These are phyloP conservation scores for Chlorella vulgaris DNA, from an alignment of 139 green algal species.

Conservation along the genomic window DNA sequence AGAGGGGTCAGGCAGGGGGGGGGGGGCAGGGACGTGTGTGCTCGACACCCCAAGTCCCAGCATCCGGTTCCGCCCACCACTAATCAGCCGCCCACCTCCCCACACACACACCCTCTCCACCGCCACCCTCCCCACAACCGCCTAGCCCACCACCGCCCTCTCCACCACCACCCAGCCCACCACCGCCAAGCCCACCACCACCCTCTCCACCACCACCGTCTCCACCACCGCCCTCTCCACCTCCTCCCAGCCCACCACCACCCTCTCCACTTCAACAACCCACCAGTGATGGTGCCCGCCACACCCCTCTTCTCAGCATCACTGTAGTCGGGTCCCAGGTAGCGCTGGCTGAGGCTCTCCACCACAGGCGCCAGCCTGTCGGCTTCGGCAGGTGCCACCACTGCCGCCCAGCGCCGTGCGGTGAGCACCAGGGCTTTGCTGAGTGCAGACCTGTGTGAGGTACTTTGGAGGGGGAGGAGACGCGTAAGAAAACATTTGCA, in stretches of 20 bases:
- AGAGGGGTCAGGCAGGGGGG: not conserved
- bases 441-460: conserved; percentile 6
- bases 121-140: no score
- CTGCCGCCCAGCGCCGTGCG: conserved; percentile 61
- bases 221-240: not conserved
- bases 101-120: no score
- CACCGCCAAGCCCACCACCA: no score
- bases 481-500: not conserved
- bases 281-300: conserved; percentile 32
- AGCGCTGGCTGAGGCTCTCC: conserved; percentile 67
- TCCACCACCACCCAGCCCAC: no score
- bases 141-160: no score
- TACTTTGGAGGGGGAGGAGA: not conserved
- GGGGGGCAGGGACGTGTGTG: no score
- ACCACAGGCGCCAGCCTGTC: conserved; percentile 85
- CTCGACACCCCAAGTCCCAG: no score
- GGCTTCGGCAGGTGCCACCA: conserved; percentile 69
- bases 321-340: conserved; percentile 67
- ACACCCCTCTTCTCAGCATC: conserved; percentile 39
- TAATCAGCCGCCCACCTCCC: no score
- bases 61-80: no score
- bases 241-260: no score
- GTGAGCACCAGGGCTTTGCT: conserved; percentile 63
- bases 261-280: no score
- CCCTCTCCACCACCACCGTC: no score